A percentile compares a stretch with the other conserved stretches of the same genome.
phyloP scores from a whole-genome alignment of 192 early-diverging fungal species.

The Neocallimastix lanati region DNA sequence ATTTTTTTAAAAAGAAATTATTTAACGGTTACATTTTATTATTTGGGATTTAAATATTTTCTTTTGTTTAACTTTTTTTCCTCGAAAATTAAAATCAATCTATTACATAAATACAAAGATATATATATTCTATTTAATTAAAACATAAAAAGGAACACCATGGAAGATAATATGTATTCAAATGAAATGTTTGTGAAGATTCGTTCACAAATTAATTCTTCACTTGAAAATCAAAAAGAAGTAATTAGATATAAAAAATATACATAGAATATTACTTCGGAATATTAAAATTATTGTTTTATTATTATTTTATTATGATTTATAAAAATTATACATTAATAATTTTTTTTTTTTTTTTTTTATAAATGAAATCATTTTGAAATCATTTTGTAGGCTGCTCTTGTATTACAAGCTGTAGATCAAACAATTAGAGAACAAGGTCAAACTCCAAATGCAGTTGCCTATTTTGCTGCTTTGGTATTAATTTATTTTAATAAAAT shows the following conservation, averaged over 20 bases:
- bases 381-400: conserved; percentile 17
- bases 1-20: too few species aligned
- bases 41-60: too few species aligned
- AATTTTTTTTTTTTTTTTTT: neutral
- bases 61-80: too few species aligned
- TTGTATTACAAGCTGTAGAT: conserved; percentile 20
- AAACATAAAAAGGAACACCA: too few species aligned
- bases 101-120: too few species aligned
- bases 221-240: conserved; percentile 71
- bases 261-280: too few species aligned
- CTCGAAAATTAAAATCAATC: too few species aligned
- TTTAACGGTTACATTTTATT: too few species aligned
- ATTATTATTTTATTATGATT: neutral
- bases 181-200: conserved; percentile 30
- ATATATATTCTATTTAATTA: too few species aligned
- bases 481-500: neutral
- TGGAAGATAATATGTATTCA: neutral
- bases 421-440: conserved; percentile 67
- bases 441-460: conserved; percentile 43
- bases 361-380: too few species aligned
- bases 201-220: conserved; percentile 50
- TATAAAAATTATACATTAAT: too few species aligned
- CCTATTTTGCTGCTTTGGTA: conserved; percentile 81
- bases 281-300: neutral
- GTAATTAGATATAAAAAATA: too few species aligned